Conservation (phyloP, 1,284 basidiomycete species). For the Testicularia cyperi region DNA sequence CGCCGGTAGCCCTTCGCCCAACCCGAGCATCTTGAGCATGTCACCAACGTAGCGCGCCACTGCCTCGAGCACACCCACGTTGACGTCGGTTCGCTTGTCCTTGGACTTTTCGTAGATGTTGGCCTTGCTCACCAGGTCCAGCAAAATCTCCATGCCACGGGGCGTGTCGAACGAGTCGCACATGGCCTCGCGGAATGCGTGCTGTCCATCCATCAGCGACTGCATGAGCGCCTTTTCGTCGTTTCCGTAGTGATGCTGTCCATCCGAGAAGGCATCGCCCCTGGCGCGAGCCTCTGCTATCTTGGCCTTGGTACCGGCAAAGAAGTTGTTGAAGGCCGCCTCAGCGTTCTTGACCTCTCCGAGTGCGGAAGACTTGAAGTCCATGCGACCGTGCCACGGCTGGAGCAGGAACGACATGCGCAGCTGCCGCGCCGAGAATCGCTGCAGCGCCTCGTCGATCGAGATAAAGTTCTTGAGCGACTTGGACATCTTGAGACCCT, state of each 20-base stretch:
- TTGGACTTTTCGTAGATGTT: slow-evolving; percentile 76
- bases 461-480: slow-evolving; percentile 99
- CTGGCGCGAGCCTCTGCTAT: slow-evolving; percentile 60
- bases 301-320: slow-evolving; percentile 81
- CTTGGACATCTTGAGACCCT: slow-evolving; percentile 99
- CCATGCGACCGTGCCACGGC: slow-evolving; percentile 87
- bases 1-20: slow-evolving; percentile 71
- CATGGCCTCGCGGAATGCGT: slow-evolving; percentile 80
- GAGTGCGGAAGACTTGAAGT: slow-evolving; percentile 85
- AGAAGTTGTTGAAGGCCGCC: slow-evolving; percentile 90
- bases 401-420: slow-evolving; percentile 92
- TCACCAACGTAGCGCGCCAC: slow-evolving; percentile 81
- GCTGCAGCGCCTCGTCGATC: slow-evolving; percentile 89
- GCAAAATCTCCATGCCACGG: slow-evolving; percentile 73
- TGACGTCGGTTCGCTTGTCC: slow-evolving; percentile 63
- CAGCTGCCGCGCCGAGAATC: slow-evolving; percentile 82
- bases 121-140: slow-evolving; percentile 81
- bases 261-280: slow-evolving; percentile 63
- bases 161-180: slow-evolving; percentile 99
- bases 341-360: slow-evolving; percentile 87
- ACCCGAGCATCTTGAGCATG: slow-evolving; percentile 92
- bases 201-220: slow-evolving; percentile 75
- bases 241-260: slow-evolving; percentile 61
- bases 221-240: slow-evolving; percentile 41
- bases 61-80: slow-evolving; percentile 72